Conservation (phyloP, 176 grass and related monocot species). For the Ensete glaucum region DNA sequence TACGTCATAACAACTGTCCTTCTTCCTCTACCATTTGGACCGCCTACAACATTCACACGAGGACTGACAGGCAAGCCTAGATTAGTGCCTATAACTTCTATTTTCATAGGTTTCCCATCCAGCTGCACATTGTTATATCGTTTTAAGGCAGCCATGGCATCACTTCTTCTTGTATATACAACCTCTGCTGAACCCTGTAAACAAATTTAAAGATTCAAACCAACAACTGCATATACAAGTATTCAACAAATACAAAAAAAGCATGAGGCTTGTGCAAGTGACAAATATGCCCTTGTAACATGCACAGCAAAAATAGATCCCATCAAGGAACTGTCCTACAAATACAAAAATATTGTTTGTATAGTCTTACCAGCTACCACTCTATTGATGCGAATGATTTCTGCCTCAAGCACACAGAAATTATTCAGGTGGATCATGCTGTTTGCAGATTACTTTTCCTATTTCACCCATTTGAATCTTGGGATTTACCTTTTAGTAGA, state of each 20-base stretch:
- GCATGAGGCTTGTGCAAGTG: neutral
- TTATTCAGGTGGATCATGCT: no score
- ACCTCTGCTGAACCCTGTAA: conserved; percentile 91
- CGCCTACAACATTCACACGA: conserved; percentile 51
- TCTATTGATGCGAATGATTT: no score
- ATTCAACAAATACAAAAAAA: neutral
- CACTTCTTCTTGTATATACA: conserved; percentile 71
- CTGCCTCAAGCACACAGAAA: no score
- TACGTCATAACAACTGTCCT: conserved; percentile 95
- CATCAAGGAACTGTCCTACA: neutral
- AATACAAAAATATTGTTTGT: no score
- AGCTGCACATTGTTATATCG: conserved; percentile 86
- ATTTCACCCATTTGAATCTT: no score
- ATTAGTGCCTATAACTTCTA: conserved; percentile 78
- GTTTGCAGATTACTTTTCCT: no score
- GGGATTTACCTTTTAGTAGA: no score
- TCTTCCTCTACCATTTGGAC: conserved; percentile 51
- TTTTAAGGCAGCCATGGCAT: conserved; percentile 72
- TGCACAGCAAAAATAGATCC: neutral
- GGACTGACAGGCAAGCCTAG: conserved; percentile 37
- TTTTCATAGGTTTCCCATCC: conserved; percentile 94
- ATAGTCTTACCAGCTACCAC: no score
- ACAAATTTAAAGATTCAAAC: conserved; percentile 20
- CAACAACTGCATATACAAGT: neutral
- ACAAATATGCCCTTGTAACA: neutral